phyloP scores from a whole-genome alignment of 345 rosid species.

The Dipteronia dyeriana region DNA sequence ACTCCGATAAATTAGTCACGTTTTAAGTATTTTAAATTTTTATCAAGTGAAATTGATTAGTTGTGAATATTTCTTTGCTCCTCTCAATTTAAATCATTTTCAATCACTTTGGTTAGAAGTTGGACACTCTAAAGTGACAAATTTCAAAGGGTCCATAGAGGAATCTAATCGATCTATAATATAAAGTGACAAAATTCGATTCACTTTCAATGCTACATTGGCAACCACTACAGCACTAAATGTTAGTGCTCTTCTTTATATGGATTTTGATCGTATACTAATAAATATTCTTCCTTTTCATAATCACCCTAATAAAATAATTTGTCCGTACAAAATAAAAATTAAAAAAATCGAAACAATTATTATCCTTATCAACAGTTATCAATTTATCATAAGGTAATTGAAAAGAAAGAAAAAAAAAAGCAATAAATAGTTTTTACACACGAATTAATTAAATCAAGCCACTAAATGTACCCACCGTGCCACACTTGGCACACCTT shows the following conservation, averaged over 20 bases:
- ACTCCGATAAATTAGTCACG: too few relatives aligned
- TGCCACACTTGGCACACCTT: slow-evolving; percentile 88
- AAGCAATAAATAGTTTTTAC: too few relatives aligned
- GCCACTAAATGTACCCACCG: slow-evolving; percentile 74
- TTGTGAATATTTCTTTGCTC: neutral
- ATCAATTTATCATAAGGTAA: neutral
- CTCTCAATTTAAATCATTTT: neutral
- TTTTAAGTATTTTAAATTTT: too few relatives aligned
- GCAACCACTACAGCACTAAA: neutral
- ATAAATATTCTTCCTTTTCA: neutral
- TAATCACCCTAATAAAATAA: too few relatives aligned
- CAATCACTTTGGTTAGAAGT: neutral
- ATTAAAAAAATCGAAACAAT: too few relatives aligned
- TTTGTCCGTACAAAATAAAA: too few relatives aligned
- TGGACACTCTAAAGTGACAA: neutral
- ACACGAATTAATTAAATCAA: slow-evolving; percentile 14
- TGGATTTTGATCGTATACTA: neutral
- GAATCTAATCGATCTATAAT: neutral
- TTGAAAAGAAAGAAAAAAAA: neutral
- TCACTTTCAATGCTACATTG: too few relatives aligned
- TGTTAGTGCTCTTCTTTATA: neutral
- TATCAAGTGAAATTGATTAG: too few relatives aligned
- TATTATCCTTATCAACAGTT: slow-evolving; percentile 9
- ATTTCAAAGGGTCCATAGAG: neutral
- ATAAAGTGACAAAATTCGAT: neutral